Conservation (phyloP, 495 filamentous ascomycete genomes). For the Schizothecium vesticola region DNA sequence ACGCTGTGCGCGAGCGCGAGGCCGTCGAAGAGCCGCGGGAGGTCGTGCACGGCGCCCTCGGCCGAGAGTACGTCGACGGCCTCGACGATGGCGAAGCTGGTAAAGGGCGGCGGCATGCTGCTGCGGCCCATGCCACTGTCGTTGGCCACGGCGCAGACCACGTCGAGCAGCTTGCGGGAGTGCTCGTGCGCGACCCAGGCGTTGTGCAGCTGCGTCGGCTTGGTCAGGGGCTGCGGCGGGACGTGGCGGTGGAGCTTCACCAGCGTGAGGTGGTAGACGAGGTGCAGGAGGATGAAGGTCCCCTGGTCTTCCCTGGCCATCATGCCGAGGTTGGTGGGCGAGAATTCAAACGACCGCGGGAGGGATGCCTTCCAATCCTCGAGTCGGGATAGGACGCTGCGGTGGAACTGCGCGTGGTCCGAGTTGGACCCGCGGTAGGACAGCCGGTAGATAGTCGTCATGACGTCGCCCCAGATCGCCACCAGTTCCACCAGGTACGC, state of each 20-base stretch:
- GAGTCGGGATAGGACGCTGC: slow-evolving; percentile 43
- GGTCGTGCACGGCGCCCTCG: slow-evolving; percentile 18
- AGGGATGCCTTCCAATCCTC: slow-evolving; percentile 47
- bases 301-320: slow-evolving; percentile 24
- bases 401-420: slow-evolving; percentile 48
- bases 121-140: slow-evolving; percentile 6
- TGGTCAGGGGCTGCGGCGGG: slow-evolving; percentile 11
- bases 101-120: slow-evolving; percentile 19
- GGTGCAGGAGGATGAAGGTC: slow-evolving; percentile 54
- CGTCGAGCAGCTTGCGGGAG: slow-evolving; percentile 18
- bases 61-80: slow-evolving; percentile 26
- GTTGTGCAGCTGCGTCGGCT: slow-evolving; percentile 4
- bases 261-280: slow-evolving; percentile 55
- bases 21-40: slow-evolving; percentile 17
- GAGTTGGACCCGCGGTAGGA: slow-evolving; percentile 42
- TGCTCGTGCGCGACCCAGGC: slow-evolving; percentile 17
- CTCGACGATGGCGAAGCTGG: slow-evolving; percentile 22
- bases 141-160: slow-evolving; percentile 20
- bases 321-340: slow-evolving; percentile 45
- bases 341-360: slow-evolving; percentile 41
- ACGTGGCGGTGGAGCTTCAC: slow-evolving; percentile 60
- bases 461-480: slow-evolving; percentile 60
- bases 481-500: slow-evolving; percentile 56
- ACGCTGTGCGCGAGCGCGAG: slow-evolving; percentile 20
- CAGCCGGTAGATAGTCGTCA: slow-evolving; percentile 51